Conservation (phyloP, 768 basidiomycete species). For the Porphyrellus cyaneotinctus region DNA sequence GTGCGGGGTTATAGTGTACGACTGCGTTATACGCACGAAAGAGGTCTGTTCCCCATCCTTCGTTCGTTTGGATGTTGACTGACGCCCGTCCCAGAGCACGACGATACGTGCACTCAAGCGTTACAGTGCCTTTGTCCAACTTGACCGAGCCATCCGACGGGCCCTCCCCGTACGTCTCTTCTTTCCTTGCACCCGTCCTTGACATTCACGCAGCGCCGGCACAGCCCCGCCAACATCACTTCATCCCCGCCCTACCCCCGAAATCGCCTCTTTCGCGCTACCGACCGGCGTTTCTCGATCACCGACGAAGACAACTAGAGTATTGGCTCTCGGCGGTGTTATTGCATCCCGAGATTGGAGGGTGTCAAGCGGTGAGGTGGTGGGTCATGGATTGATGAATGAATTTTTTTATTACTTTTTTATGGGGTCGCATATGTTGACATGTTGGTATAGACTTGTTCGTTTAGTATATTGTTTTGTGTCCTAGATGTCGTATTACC, state of each 20-base stretch:
- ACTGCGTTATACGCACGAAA: constrained; percentile 64
- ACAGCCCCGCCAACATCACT: constrained; percentile 43
- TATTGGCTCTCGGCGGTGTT: constrained; percentile 63
- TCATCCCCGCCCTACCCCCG: constrained; percentile 60
- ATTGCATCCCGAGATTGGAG: constrained; percentile 68
- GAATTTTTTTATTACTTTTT: not conserved
- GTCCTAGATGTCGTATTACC: not conserved
- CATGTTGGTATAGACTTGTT: not conserved
- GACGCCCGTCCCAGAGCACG: constrained; percentile 42
- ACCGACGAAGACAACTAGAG: constrained; percentile 54
- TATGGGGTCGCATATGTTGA: not conserved
- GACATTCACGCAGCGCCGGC: not conserved
- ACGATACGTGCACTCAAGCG: constrained; percentile 63
- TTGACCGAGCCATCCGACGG: constrained; percentile 44
- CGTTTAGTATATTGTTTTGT: not conserved
- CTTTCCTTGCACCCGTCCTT: too few species aligned
- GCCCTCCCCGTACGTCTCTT: constrained; percentile 46
- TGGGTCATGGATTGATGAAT: constrained; percentile 52
- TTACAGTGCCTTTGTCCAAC: constrained; percentile 60
- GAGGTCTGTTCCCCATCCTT: constrained; percentile 32
- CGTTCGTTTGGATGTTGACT: not conserved
- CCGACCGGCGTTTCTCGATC: constrained; percentile 63
- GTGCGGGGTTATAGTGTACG: constrained; percentile 48
- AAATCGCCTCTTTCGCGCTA: constrained; percentile 67
- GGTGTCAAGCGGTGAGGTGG: constrained; percentile 50